These are phyloP conservation scores for Tremellales sp. DNA, from an alignment of 1,284 basidiomycete species.

Conservation along the genomic window DNA sequence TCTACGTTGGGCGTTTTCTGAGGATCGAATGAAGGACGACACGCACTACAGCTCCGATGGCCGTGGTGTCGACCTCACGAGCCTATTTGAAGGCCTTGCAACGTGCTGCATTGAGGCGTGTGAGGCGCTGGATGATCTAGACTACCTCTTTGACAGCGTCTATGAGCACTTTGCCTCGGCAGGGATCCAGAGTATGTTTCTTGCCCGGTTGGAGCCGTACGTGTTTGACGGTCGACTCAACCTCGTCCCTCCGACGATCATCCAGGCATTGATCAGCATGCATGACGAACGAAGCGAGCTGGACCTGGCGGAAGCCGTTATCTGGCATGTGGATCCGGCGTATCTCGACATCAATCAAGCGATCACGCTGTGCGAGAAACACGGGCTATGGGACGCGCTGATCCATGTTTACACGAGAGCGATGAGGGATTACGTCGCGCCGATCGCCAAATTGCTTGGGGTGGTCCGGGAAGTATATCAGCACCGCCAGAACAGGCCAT, in stretches of 20 bases:
- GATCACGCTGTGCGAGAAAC: constrained; percentile 74
- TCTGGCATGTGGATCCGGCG: constrained; percentile 92
- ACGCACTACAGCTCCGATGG: constrained; percentile 79
- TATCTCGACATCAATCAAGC: constrained; percentile 93
- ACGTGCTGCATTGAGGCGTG: constrained; percentile 75
- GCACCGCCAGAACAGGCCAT: constrained; percentile 45
- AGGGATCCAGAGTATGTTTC: constrained; percentile 84
- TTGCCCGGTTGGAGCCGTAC: constrained; percentile 77
- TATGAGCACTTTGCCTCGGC: constrained; percentile 83
- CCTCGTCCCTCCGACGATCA: constrained; percentile 76
- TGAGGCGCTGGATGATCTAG: constrained; percentile 70
- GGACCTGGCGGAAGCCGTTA: constrained; percentile 77
- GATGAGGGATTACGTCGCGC: constrained; percentile 81
- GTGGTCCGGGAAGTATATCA: constrained; percentile 69
- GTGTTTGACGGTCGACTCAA: constrained; percentile 71
- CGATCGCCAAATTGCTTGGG: constrained; percentile 76
- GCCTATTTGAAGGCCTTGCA: constrained; percentile 84
- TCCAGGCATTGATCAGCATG: constrained; percentile 75
- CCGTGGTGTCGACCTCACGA: constrained; percentile 85
- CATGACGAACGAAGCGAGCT: constrained; percentile 70
- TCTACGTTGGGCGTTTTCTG: constrained; percentile 83
- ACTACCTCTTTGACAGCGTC: constrained; percentile 87
- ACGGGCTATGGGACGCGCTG: constrained; percentile 86
- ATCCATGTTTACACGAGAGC: constrained; percentile 90
- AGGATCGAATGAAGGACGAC: constrained; percentile 84